A percentile compares a stretch with the other conserved stretches of the same genome.
phyloP scores from a whole-genome alignment of 257 asterid species.

The Nicotiana tomentosiformis region DNA sequence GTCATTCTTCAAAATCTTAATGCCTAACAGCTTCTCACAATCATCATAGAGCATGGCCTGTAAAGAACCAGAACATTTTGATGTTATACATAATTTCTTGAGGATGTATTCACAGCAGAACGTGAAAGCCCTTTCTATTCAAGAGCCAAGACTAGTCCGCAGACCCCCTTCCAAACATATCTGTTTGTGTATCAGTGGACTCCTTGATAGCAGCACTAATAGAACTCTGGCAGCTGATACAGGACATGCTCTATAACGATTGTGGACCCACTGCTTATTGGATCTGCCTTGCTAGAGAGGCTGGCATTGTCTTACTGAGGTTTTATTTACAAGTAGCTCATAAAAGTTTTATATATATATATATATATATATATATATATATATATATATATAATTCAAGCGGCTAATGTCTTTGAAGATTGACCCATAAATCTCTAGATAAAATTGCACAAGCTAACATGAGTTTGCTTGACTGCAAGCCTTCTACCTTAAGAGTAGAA shows the following conservation, averaged over 20 bases:
- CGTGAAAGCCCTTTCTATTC: background rate
- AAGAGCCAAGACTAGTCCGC: background rate
- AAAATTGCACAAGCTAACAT: background rate
- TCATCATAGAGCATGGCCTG: constrained; percentile 82
- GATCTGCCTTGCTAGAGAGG: background rate
- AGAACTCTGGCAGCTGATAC: background rate
- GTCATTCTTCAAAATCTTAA: constrained; percentile 66
- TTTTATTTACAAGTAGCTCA: background rate
- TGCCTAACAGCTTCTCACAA: constrained; percentile 54
- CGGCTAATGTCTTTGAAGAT: background rate
- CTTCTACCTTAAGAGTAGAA: background rate
- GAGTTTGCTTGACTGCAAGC: background rate
- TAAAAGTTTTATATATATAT: background rate
- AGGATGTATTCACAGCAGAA: background rate
- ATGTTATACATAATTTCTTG: background rate
- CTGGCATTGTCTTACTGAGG: background rate
- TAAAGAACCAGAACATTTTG: constrained; percentile 5
- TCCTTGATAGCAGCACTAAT: background rate
- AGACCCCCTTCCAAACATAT: background rate
- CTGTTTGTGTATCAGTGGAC: background rate
- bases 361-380: background rate
- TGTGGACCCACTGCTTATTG: background rate
- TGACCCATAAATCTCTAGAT: background rate
- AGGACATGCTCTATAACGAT: too few relatives aligned
- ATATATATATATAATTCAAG: background rate